Conservation (phyloP, 176 grass and related monocot genomes). For the Carex scoparia region DNA sequence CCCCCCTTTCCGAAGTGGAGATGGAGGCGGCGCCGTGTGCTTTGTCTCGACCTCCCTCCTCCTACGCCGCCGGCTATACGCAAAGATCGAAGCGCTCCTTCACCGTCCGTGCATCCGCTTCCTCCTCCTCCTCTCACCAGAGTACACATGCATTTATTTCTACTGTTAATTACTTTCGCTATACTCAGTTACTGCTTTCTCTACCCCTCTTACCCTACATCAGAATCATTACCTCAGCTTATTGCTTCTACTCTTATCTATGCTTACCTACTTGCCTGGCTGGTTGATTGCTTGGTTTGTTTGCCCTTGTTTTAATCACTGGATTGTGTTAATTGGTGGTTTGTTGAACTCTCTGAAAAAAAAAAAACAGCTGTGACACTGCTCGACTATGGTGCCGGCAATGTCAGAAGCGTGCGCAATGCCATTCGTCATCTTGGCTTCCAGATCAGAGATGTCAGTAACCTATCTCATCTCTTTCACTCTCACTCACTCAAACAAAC, state of each 20-base stretch:
- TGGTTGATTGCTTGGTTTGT: neutral
- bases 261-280: neutral
- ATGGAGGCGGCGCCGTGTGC: constrained; percentile 35
- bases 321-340: too few species aligned
- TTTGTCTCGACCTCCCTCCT: constrained; percentile 17
- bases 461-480: neutral
- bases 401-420: constrained; percentile 86
- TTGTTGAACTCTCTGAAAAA: too few species aligned
- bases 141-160: neutral
- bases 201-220: too few species aligned
- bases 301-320: too few species aligned
- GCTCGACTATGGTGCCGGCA: constrained; percentile 89
- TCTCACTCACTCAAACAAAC: too few species aligned
- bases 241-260: neutral
- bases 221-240: neutral
- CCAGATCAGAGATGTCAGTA: constrained; percentile 55
- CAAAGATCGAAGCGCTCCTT: constrained; percentile 17
- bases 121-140: neutral
- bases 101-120: constrained; percentile 35
- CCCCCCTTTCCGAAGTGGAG: neutral
- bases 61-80: neutral
- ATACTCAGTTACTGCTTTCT: constrained; percentile 3
- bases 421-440: constrained; percentile 83
- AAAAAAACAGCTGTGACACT: constrained; percentile 55
- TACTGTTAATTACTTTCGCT: neutral